Percentiles rank a stretch among this genome's conserved stretches.
These are phyloP conservation scores for Boletellus deceptivus DNA, from an alignment of 1,284 basidiomycete species.

Conservation along the genomic window DNA sequence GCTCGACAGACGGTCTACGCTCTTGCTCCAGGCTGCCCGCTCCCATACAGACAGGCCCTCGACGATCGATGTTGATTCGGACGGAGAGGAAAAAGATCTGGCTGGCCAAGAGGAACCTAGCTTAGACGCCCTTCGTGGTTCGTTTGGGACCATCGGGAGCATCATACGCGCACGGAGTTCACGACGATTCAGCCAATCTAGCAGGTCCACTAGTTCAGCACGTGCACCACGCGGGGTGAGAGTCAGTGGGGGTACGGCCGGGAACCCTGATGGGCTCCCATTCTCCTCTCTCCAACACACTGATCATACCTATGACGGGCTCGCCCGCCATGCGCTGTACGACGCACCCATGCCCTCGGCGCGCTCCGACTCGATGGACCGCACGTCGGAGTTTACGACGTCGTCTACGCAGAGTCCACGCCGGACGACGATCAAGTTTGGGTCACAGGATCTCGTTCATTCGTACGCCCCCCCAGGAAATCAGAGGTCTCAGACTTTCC, in stretches of 20 bases:
- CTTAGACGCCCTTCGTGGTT: constrained; percentile 86
- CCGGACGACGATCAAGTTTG: constrained; percentile 73
- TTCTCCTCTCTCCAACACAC: constrained; percentile 21
- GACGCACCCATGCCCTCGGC: constrained; percentile 62
- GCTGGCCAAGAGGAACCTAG: constrained; percentile 72
- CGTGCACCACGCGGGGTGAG: constrained; percentile 21
- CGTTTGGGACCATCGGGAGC: constrained; percentile 84
- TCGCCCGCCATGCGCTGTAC: constrained; percentile 77
- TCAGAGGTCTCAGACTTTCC: constrained; percentile 46
- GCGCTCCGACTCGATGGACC: constrained; percentile 32
- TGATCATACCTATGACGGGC: constrained; percentile 37
- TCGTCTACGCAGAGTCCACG: constrained; percentile 39
- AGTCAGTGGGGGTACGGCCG: constrained; percentile 30
- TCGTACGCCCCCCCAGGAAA: constrained; percentile 56
- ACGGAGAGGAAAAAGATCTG: constrained; percentile 51
- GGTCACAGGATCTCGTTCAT: constrained; percentile 66
- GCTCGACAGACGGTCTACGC: constrained; percentile 82
- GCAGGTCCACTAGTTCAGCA: constrained; percentile 35
- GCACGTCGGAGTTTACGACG: constrained; percentile 21
- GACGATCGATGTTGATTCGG: constrained; percentile 22
- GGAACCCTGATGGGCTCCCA: constrained; percentile 27
- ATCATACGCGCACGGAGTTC: constrained; percentile 82
- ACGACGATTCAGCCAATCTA: constrained; percentile 60
- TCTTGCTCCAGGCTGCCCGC: constrained; percentile 78
- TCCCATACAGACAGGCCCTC: constrained; percentile 52